Conservation (phyloP, 495 filamentous ascomycete species). For the Aspergillus ellipticus region DNA sequence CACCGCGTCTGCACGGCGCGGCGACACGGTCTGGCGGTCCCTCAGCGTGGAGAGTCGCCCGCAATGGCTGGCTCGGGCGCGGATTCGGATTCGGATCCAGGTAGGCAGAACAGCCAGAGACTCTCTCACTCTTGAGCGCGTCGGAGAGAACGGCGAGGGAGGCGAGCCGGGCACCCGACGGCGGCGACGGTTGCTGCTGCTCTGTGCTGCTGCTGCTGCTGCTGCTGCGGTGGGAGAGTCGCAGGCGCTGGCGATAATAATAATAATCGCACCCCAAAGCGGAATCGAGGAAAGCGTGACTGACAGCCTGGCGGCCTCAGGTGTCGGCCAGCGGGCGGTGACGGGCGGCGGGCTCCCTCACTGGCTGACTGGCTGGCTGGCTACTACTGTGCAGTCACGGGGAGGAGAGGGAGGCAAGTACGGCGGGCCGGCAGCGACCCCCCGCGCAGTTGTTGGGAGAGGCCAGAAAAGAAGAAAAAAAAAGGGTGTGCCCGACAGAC, state of each 20-base stretch:
- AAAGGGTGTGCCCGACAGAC: conserved; percentile 9
- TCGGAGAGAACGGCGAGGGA: background rate
- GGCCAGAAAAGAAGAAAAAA: background rate
- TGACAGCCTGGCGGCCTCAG: conserved; percentile 9
- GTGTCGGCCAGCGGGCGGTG: no score
- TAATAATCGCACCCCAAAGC: background rate
- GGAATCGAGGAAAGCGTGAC: conserved; percentile 3
- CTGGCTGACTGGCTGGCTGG: no score
- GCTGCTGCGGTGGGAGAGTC: background rate
- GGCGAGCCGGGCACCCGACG: no score
- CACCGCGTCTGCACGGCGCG: background rate
- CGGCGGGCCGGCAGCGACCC: conserved; percentile 9
- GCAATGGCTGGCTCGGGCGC: background rate
- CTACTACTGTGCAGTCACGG: no score
- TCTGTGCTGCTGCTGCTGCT: no score
- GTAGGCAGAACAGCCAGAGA: background rate
- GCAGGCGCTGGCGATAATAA: background rate
- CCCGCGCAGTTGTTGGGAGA: conserved; percentile 9
- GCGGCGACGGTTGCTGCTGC: no score
- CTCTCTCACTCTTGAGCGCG: conserved; percentile 1
- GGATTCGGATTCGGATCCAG: no score
- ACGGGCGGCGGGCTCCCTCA: no score
- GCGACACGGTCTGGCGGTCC: background rate
- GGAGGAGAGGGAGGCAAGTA: background rate
- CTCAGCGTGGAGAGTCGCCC: no score